Evolutionary conservation across 768 basidiomycete species (phyloP).

Genomic region (Amanita polypyramis): DNA sequence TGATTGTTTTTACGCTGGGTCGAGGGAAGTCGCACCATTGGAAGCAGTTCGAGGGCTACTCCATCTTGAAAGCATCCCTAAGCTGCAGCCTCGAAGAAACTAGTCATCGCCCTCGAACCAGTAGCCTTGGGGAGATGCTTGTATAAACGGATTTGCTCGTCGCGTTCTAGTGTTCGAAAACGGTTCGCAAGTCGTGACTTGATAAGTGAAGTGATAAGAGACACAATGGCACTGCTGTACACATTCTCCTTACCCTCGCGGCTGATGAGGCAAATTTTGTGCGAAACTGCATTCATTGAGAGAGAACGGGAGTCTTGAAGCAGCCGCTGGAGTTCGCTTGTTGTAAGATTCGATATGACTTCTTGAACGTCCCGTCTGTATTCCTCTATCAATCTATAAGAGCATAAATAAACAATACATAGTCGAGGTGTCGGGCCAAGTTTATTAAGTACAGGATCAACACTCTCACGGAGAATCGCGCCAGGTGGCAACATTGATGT

Average conservation of each 20-base stretch:
- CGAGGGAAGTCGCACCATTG: background rate
- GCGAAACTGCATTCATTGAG: conserved; percentile 7
- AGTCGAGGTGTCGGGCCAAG: too few species aligned
- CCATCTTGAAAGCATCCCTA: too few species aligned
- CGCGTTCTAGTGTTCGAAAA: conserved; percentile 9
- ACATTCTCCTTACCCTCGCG: conserved; percentile 5
- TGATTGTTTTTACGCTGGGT: background rate
- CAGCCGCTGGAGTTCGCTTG: too few species aligned
- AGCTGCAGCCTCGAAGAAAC: conserved; percentile 11
- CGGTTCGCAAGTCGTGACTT: conserved; percentile 9
- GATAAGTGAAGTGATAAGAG: conserved; percentile 8
- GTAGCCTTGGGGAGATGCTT: conserved; percentile 9
- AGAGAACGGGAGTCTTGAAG: conserved; percentile 6
- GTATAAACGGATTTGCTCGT: conserved; percentile 11
- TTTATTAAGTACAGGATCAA: too few species aligned
- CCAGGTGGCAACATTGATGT: too few species aligned
- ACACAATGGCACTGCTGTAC: conserved; percentile 6
- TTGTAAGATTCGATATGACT: too few species aligned
- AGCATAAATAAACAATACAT: too few species aligned
- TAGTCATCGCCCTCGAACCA: conserved; percentile 8
- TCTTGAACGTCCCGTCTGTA: too few species aligned
- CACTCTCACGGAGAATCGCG: too few species aligned
- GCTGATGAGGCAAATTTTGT: conserved; percentile 11
- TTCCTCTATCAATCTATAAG: too few species aligned
- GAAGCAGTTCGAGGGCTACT: background rate